These are phyloP conservation scores for Cutaneotrichosporon daszewskae DNA, from an alignment of 1,284 basidiomycete species.

Conservation along the genomic window DNA sequence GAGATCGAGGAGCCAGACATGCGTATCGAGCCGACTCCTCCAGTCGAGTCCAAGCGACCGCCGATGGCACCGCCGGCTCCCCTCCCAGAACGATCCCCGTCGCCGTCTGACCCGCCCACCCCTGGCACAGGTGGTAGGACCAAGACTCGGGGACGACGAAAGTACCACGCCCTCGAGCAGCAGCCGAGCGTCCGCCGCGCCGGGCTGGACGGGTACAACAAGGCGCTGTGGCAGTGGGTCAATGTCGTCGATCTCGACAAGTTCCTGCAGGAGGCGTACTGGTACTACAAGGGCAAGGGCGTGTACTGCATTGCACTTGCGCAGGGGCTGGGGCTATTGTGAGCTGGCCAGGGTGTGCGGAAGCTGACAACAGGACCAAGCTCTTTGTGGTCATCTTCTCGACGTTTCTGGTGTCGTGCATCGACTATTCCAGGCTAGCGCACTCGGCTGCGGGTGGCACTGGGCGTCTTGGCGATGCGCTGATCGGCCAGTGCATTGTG, in stretches of 20 bases:
- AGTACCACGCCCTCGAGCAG: conserved; percentile 11
- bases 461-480: conserved; percentile 63
- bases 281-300: conserved; percentile 93
- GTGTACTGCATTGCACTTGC: conserved; percentile 88
- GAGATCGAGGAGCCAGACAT: neutral
- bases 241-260: conserved; percentile 95
- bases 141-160: conserved; percentile 5
- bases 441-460: conserved; percentile 27
- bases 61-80: neutral
- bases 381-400: conserved; percentile 97
- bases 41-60: conserved; percentile 1
- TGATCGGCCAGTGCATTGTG: conserved; percentile 73
- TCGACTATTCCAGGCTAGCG: conserved; percentile 77
- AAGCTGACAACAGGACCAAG: conserved; percentile 63
- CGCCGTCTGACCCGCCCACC: neutral
- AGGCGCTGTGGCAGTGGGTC: conserved; percentile 96
- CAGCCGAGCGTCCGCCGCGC: conserved; percentile 13
- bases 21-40: too few relatives aligned
- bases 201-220: conserved; percentile 76
- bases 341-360: conserved; percentile 39
- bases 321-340: conserved; percentile 85
- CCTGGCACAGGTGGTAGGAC: neutral
- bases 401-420: conserved; percentile 88
- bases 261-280: conserved; percentile 85
- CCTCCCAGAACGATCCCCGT: neutral